These are phyloP conservation scores for Coniochaeta pulveracea DNA, from an alignment of 2,329 filamentous ascomycete species.

Conservation along the genomic window DNA sequence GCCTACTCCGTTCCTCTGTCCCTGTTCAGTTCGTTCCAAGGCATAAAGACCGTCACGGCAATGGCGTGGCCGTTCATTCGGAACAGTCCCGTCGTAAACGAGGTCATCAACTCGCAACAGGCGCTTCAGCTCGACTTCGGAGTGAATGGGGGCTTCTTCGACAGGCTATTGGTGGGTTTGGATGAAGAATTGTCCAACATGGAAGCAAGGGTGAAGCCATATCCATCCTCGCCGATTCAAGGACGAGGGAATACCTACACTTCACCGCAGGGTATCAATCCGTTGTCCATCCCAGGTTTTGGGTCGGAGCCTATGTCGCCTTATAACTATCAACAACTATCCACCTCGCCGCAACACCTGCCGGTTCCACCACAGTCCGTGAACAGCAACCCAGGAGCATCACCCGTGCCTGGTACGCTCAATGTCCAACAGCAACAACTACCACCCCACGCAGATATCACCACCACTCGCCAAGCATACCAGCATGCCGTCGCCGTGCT, in stretches of 20 bases:
- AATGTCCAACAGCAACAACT: slow-evolving; percentile 17
- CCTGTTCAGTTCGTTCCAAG: slow-evolving; percentile 58
- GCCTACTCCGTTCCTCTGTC: slow-evolving; percentile 48
- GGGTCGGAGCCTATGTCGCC: too few relatives aligned
- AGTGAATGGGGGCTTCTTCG: slow-evolving; percentile 46
- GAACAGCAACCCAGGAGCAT: too few relatives aligned
- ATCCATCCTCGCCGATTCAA: background rate
- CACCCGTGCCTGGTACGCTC: too few relatives aligned
- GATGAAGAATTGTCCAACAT: slow-evolving; percentile 39
- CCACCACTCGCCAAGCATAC: slow-evolving; percentile 41
- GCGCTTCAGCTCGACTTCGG: slow-evolving; percentile 49
- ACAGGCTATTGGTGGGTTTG: slow-evolving; percentile 44
- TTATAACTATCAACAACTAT: too few relatives aligned
- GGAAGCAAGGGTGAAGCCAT: slow-evolving; percentile 11
- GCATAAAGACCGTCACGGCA: slow-evolving; percentile 53
- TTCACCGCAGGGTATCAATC: too few relatives aligned
- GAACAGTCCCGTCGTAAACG: slow-evolving; percentile 42
- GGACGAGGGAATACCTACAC: too few relatives aligned
- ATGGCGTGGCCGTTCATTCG: slow-evolving; percentile 54
- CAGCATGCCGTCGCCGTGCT: slow-evolving; percentile 54
- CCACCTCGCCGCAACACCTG: too few relatives aligned
- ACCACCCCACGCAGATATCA: slow-evolving; percentile 14
- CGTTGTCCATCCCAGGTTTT: too few relatives aligned
- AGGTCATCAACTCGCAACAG: slow-evolving; percentile 53
- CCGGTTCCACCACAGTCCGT: too few relatives aligned